A percentile compares a stretch with the other conserved stretches of the same genome.
These are phyloP conservation scores for Torrubiellomyces zombiae DNA, from an alignment of 2,329 filamentous ascomycete species.

Conservation along the genomic window DNA sequence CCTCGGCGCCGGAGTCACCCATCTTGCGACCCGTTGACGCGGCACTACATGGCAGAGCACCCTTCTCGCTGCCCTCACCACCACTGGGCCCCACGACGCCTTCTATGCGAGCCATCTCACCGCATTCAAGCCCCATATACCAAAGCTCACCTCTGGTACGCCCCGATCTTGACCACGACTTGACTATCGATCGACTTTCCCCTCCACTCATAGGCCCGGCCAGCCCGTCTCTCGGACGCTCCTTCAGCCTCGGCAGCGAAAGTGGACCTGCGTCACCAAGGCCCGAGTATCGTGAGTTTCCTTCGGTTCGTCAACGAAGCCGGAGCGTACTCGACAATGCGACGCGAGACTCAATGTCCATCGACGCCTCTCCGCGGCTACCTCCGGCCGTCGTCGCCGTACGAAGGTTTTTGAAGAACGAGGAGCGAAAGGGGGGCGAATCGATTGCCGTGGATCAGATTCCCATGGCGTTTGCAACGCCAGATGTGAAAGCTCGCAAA, in stretches of 20 bases:
- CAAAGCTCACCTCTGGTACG: conserved; percentile 17
- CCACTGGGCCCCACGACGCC: conserved; percentile 7
- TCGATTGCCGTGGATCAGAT: conserved; percentile 13
- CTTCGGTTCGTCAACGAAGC: conserved; percentile 19
- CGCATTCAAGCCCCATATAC: conserved; percentile 13
- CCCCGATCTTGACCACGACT: conserved; percentile 20
- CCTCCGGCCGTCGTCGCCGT: conserved; percentile 18
- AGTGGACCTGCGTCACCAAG: too few relatives aligned
- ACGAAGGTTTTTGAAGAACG: conserved; percentile 10
- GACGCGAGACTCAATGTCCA: conserved; percentile 6
- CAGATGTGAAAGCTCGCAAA: conserved; percentile 21
- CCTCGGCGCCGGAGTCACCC: conserved; percentile 14
- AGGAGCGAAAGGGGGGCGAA: conserved; percentile 9
- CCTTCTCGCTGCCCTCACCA: conserved; percentile 1
- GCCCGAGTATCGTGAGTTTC: conserved; percentile 18
- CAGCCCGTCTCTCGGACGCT: conserved; percentile 16
- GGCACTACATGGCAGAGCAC: background rate
- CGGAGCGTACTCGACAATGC: conserved; percentile 11
- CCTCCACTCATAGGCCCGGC: conserved; percentile 15
- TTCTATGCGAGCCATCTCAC: conserved; percentile 11
- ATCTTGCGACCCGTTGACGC: conserved; percentile 14
- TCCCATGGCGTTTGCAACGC: conserved; percentile 15
- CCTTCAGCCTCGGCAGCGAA: conserved; percentile 17
- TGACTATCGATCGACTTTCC: conserved; percentile 20
- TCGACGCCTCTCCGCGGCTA: conserved; percentile 15